phyloP scores from a whole-genome alignment of 345 rosid genomes.

The Erodium maritimum region DNA sequence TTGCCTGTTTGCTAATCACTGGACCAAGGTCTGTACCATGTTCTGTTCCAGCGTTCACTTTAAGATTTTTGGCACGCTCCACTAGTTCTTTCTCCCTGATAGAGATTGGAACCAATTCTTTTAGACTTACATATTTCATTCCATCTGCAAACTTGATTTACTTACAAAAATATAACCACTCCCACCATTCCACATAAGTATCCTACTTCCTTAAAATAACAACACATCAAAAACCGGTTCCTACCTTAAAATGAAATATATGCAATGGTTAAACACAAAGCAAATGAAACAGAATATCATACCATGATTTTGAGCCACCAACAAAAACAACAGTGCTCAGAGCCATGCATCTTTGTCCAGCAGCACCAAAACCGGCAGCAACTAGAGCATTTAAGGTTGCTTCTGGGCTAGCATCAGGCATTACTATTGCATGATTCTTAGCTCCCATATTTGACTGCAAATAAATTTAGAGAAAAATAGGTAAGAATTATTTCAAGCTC shows the following conservation, averaged over 20 bases:
- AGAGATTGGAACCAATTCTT: background rate
- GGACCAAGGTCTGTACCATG: slow-evolving; percentile 95
- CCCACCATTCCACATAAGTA: too few species aligned
- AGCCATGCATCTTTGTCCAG: slow-evolving; percentile 99
- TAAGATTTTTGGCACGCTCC: slow-evolving; percentile 66
- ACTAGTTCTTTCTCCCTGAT: slow-evolving; percentile 66
- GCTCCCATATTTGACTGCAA: slow-evolving; percentile 96
- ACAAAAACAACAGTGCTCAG: slow-evolving; percentile 87
- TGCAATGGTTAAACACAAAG: background rate
- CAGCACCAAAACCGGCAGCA: slow-evolving; percentile 99
- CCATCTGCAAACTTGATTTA: background rate
- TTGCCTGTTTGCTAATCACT: slow-evolving; percentile 81
- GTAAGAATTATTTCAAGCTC: background rate
- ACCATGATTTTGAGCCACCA: slow-evolving; percentile 71
- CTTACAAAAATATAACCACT: too few species aligned
- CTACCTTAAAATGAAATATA: too few species aligned
- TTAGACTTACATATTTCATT: background rate
- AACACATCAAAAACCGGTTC: too few species aligned
- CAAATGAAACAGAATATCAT: slow-evolving; percentile 5
- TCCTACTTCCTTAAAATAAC: too few species aligned
- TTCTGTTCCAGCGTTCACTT: slow-evolving; percentile 77
- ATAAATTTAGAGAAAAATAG: slow-evolving; percentile 13
- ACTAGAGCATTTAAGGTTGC: slow-evolving; percentile 73
- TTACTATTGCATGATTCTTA: slow-evolving; percentile 79
- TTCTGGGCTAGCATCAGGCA: slow-evolving; percentile 74